Conservation (phyloP, 495 filamentous ascomycete species). For the Aspergillus funiculosus region DNA sequence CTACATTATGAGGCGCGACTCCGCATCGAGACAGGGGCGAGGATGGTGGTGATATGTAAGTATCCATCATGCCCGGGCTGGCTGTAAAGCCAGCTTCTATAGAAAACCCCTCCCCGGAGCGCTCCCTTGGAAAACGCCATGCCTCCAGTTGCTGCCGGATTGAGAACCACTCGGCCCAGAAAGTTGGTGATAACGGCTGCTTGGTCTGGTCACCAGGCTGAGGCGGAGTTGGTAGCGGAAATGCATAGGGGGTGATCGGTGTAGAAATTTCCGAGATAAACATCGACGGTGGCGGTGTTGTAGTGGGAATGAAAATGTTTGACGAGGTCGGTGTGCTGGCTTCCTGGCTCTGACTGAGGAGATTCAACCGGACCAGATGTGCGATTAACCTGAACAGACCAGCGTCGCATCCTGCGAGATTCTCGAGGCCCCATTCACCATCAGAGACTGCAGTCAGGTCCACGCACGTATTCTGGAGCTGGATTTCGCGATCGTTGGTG, state of each 20-base stretch:
- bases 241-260: constrained; percentile 18
- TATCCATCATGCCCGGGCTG: constrained; percentile 16
- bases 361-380: constrained; percentile 75
- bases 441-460: constrained; percentile 60
- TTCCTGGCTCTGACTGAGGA: constrained; percentile 73
- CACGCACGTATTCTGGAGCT: constrained; percentile 64
- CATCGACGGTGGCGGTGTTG: constrained; percentile 38
- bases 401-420: constrained; percentile 80
- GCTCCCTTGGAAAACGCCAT: constrained; percentile 66
- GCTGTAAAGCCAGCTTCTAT: constrained; percentile 21
- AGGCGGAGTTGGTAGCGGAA: constrained; percentile 28
- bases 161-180: constrained; percentile 84
- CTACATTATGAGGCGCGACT: constrained; percentile 35
- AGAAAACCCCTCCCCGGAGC: constrained; percentile 17
- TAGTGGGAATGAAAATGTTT: constrained; percentile 28
- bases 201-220: constrained; percentile 21
- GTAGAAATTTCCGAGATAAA: constrained; percentile 11
- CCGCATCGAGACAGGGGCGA: constrained; percentile 24
- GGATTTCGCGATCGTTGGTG: constrained; percentile 87
- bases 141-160: constrained; percentile 69
- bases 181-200: constrained; percentile 43
- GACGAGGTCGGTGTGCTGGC: constrained; percentile 30
- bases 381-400: constrained; percentile 71
- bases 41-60: constrained; percentile 29
- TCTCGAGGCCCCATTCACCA: constrained; percentile 76